Percentiles rank a stretch among this genome's conserved stretches.
phyloP scores from a whole-genome alignment of 306 rosid species.

The Lathyrus tuberosus region DNA sequence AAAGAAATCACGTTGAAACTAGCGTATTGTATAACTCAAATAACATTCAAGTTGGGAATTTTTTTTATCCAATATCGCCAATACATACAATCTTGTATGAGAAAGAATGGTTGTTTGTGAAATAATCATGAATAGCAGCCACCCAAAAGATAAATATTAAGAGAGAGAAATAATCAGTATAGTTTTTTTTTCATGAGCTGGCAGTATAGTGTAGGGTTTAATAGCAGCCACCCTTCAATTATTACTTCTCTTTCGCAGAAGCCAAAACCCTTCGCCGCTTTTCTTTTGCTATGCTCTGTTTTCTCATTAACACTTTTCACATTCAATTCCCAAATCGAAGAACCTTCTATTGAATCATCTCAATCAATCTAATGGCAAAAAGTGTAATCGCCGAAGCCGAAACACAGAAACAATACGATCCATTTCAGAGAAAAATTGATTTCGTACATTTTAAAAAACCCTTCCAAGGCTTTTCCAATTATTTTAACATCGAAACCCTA shows the following conservation, averaged over 20 bases:
- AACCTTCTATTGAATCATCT: not conserved
- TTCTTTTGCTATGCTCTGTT: not conserved
- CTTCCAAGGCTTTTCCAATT: constrained; percentile 60
- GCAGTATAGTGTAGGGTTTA: constrained; percentile 72
- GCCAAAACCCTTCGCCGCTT: constrained; percentile 41
- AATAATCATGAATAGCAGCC: too few species aligned
- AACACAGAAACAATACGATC: constrained; percentile 31
- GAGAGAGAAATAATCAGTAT: not conserved
- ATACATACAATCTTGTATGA: too few species aligned
- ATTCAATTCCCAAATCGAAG: too few species aligned
- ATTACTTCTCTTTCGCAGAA: constrained; percentile 48
- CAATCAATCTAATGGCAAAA: not conserved
- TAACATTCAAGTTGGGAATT: too few species aligned
- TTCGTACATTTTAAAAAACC: constrained; percentile 61
- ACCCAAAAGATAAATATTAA: too few species aligned
- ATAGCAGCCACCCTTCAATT: constrained; percentile 20
- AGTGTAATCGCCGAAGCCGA: not conserved
- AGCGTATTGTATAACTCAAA: too few species aligned
- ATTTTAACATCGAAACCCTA: constrained; percentile 73
- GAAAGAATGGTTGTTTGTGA: too few species aligned
- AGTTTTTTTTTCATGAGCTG: not conserved
- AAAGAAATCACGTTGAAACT: too few species aligned
- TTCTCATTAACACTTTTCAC: not conserved
- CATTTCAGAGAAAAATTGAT: constrained; percentile 49
- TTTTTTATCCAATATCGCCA: too few species aligned